Conservation (phyloP, 2,329 filamentous ascomycete genomes). For the Cercospora janseana region DNA sequence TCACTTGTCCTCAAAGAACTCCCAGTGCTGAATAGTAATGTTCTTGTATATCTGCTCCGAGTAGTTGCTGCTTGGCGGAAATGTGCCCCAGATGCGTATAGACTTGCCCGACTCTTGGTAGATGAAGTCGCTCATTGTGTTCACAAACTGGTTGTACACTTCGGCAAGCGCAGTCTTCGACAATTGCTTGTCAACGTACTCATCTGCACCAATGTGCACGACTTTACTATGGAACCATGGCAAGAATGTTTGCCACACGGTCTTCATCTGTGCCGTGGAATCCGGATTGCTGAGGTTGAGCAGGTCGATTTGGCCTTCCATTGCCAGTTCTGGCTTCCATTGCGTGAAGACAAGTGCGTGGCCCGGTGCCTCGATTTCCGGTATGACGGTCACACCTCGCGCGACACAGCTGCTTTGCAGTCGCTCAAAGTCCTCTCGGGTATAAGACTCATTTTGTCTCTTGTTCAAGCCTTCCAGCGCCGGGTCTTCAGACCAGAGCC, state of each 20-base stretch:
- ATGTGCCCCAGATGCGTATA: slow-evolving; percentile 58
- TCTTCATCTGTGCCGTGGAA: slow-evolving; percentile 53
- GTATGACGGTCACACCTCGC: slow-evolving; percentile 58
- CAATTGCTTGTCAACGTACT: slow-evolving; percentile 42
- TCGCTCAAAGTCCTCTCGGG: slow-evolving; percentile 50
- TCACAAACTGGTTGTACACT: slow-evolving; percentile 56
- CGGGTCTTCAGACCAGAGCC: slow-evolving; percentile 52
- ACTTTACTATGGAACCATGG: slow-evolving; percentile 58
- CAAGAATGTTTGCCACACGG: slow-evolving; percentile 54
- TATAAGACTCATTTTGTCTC: slow-evolving; percentile 56
- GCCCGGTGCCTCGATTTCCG: slow-evolving; percentile 60
- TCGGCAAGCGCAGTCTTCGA: slow-evolving; percentile 38
- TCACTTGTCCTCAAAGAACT: slow-evolving; percentile 55
- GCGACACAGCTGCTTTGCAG: slow-evolving; percentile 54
- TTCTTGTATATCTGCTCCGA: slow-evolving; percentile 45
- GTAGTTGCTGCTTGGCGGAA: slow-evolving; percentile 43
- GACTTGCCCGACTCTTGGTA: slow-evolving; percentile 43
- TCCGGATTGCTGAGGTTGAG: slow-evolving; percentile 57
- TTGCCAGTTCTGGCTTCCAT: slow-evolving; percentile 58
- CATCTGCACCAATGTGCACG: slow-evolving; percentile 58
- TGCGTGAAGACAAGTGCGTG: slow-evolving; percentile 58
- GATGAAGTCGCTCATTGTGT: slow-evolving; percentile 52
- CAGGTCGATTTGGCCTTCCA: slow-evolving; percentile 49
- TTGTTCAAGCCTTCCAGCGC: slow-evolving; percentile 52
- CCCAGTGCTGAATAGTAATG: slow-evolving; percentile 57